These are phyloP conservation scores for Thalassia testudinum DNA, from an alignment of 116 monocot species.

Conservation along the genomic window DNA sequence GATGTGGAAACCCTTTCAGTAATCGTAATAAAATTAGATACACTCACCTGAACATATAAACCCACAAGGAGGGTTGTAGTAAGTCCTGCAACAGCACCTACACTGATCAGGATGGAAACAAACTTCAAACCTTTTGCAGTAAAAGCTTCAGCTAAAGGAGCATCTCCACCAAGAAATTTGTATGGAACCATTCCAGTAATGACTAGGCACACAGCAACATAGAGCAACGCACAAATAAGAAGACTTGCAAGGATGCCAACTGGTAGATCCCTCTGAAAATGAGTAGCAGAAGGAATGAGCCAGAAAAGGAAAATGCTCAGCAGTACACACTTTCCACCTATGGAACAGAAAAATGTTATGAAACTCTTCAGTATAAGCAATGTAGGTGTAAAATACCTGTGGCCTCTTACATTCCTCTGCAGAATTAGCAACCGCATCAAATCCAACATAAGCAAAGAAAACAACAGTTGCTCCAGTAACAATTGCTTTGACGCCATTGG, in stretches of 20 bases:
- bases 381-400: constrained; percentile 32
- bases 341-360: too few relatives aligned
- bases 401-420: constrained; percentile 93
- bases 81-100: constrained; percentile 92
- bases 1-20: not conserved
- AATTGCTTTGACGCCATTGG: constrained; percentile 83
- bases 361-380: not conserved
- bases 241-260: constrained; percentile 89
- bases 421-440: constrained; percentile 98
- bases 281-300: not conserved
- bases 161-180: constrained; percentile 68
- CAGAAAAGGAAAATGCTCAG: too few relatives aligned
- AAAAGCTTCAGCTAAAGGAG: constrained; percentile 95
- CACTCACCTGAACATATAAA: constrained; percentile 79
- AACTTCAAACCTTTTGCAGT: constrained; percentile 68
- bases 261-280: constrained; percentile 82
- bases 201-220: constrained; percentile 81
- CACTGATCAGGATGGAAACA: constrained; percentile 78
- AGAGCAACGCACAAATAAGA: constrained; percentile 54
- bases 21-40: not conserved
- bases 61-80: constrained; percentile 93
- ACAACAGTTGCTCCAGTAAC: constrained; percentile 94
- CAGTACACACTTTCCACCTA: too few relatives aligned
- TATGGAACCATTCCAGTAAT: constrained; percentile 98
- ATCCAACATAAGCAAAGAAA: constrained; percentile 95